Percentiles rank a stretch among this genome's conserved stretches.
Conservation (phyloP, 2,329 filamentous ascomycete species). For the Apiospora aurea region DNA sequence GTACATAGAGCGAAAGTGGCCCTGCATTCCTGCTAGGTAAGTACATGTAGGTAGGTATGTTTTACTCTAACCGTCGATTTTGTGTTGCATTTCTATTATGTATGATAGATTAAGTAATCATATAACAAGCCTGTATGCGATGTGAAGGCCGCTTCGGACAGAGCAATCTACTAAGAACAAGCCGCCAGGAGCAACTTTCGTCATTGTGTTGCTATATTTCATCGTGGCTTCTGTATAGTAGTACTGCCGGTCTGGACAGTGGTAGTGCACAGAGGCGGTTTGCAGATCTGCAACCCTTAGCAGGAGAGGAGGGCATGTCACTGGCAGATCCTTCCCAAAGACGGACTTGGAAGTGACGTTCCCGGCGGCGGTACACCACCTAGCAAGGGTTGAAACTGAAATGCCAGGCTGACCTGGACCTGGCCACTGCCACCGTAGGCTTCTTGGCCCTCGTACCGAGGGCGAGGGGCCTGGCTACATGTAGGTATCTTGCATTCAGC, state of each 20-base stretch:
- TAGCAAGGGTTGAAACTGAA: conserved; percentile 14
- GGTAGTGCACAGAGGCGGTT: not conserved
- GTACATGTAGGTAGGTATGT: too few species aligned
- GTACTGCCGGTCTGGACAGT: not conserved
- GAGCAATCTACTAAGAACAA: not conserved
- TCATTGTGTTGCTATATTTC: not conserved
- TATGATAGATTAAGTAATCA: not conserved
- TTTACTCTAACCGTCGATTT: too few species aligned
- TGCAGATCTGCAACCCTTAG: not conserved
- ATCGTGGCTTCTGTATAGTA: not conserved
- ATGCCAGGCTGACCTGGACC: not conserved
- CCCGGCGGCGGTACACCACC: not conserved
- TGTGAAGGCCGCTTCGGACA: not conserved
- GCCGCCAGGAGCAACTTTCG: not conserved
- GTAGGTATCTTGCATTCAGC: conserved; percentile 8
- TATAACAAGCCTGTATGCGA: not conserved
- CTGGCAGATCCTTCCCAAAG: not conserved
- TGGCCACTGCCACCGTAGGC: not conserved
- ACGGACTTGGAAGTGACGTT: not conserved
- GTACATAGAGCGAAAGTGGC: not conserved
- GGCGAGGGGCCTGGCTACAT: not conserved
- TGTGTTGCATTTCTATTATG: not conserved
- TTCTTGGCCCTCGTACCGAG: conserved; percentile 13
- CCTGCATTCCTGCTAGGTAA: not conserved
- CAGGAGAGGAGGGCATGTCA: not conserved